Conservation (phyloP, 345 rosid species). For the Streptanthus diversifolius region DNA sequence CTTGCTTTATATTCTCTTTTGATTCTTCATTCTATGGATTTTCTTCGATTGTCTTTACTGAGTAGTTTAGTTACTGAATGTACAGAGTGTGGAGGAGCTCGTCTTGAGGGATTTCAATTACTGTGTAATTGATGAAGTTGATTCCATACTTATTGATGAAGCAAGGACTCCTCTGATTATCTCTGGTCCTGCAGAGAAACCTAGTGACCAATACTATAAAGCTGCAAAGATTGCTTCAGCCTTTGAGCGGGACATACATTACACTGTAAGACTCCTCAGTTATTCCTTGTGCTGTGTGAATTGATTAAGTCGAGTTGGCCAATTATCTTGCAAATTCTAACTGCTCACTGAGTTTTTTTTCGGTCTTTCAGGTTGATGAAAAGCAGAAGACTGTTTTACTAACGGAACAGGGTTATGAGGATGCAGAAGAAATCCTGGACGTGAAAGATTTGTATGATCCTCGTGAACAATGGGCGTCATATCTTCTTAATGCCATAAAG, state of each 20-base stretch:
- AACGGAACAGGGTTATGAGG: constrained; percentile 97
- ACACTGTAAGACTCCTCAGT: constrained; percentile 57
- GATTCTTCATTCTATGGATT: neutral
- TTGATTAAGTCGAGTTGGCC: neutral
- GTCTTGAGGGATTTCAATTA: constrained; percentile 89
- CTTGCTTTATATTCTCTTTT: constrained; percentile 43
- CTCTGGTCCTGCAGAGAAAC: constrained; percentile 96
- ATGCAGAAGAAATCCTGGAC: constrained; percentile 85
- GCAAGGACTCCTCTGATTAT: constrained; percentile 98
- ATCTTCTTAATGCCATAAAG: constrained; percentile 85
- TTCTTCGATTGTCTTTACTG: constrained; percentile 10
- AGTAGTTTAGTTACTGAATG: constrained; percentile 20
- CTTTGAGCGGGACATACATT: constrained; percentile 89
- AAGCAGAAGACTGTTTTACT: constrained; percentile 88
- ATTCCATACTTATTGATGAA: constrained; percentile 97
- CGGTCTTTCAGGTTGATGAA: constrained; percentile 79
- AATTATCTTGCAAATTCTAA: neutral
- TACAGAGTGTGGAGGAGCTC: constrained; percentile 92
- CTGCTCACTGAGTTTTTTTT: constrained; percentile 1
- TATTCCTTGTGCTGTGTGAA: neutral
- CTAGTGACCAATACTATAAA: constrained; percentile 87
- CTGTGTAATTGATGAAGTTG: constrained; percentile 94
- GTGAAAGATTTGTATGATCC: constrained; percentile 98
- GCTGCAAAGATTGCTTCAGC: constrained; percentile 89
- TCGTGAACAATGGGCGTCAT: constrained; percentile 94